A percentile compares a stretch with the other conserved stretches of the same genome.
Evolutionary conservation across 352 stramenopile species (phyloP).

Genomic region (Pythium aristosporum): DNA sequence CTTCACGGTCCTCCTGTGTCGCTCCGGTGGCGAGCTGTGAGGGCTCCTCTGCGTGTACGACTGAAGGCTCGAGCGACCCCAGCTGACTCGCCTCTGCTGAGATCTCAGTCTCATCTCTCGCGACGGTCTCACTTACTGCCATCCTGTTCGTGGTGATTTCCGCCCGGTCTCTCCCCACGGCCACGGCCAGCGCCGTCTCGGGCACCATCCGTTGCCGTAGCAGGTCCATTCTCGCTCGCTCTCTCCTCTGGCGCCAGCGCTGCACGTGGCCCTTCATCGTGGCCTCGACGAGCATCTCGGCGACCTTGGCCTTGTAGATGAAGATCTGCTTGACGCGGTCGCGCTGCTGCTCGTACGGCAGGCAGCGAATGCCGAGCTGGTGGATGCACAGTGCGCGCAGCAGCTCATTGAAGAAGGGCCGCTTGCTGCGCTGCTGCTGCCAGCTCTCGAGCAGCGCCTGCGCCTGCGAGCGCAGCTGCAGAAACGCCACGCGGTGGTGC

Average conservation of each 20-base stretch:
- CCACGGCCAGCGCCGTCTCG: slow-evolving; percentile 12
- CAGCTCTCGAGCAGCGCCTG: slow-evolving; percentile 48
- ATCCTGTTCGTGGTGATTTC: not conserved
- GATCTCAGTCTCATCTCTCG: not conserved
- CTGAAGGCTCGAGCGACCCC: too few relatives aligned
- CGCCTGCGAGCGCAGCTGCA: slow-evolving; percentile 67
- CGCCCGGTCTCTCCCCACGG: not conserved
- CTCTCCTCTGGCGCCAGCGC: slow-evolving; percentile 44
- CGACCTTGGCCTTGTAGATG: slow-evolving; percentile 74
- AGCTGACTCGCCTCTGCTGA: not conserved
- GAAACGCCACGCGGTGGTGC: slow-evolving; percentile 49
- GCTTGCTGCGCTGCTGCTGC: slow-evolving; percentile 32
- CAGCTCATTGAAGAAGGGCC: slow-evolving; percentile 78
- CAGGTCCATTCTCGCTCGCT: slow-evolving; percentile 11
- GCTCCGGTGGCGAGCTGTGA: not conserved
- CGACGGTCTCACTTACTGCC: not conserved
- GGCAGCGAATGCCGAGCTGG: slow-evolving; percentile 72
- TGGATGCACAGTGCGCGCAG: slow-evolving; percentile 76
- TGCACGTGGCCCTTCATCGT: slow-evolving; percentile 64
- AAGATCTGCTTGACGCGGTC: slow-evolving; percentile 86
- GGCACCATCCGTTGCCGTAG: slow-evolving; percentile 27
- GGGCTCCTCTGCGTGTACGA: too few relatives aligned
- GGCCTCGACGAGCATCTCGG: slow-evolving; percentile 74
- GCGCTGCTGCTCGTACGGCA: slow-evolving; percentile 79
- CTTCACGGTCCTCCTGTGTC: not conserved